Evolutionary conservation across 23 red algal species (phyloP).

Genomic region (Chondrus crispus): DNA sequence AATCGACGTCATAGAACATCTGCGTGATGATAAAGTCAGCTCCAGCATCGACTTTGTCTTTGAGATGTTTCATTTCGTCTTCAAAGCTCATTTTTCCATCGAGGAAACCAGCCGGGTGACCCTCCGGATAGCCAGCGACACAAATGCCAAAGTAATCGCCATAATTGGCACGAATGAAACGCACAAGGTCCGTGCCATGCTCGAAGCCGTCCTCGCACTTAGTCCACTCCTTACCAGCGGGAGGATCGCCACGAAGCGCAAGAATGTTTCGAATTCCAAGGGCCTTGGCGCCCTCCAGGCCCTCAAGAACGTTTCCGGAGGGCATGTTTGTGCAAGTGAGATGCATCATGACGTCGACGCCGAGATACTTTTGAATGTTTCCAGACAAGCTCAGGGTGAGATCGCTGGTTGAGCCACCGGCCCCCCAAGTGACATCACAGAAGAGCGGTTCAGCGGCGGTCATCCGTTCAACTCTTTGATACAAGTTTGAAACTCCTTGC

Average conservation of each 20-base stretch:
- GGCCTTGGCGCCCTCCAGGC: constrained; percentile 81
- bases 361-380: constrained; percentile 95
- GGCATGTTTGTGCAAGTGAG: constrained; percentile 99
- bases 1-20: constrained; percentile 99
- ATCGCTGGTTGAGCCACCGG: constrained; percentile 89
- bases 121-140: constrained; percentile 98
- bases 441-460: constrained; percentile 91
- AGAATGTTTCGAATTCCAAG: constrained; percentile 95
- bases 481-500: constrained; percentile 81
- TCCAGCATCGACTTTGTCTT: constrained; percentile 93
- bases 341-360: constrained; percentile 98
- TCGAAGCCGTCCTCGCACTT: constrained; percentile 94
- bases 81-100: constrained; percentile 85
- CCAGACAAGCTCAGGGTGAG: constrained; percentile 87
- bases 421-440: constrained; percentile 99
- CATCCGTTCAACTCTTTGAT: constrained; percentile 93
- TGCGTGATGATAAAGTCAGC: constrained; percentile 99
- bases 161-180: constrained; percentile 83
- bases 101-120: constrained; percentile 90
- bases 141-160: constrained; percentile 94
- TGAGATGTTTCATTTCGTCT: constrained; percentile 83
- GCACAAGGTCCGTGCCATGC: constrained; percentile 91
- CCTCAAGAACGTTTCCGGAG: constrained; percentile 78
- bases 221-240: constrained; percentile 95
- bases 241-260: constrained; percentile 94